Percentiles rank a stretch among this genome's conserved stretches.
Conservation (phyloP, 192 early-diverging fungal genomes). For the Helicostylum pulchrum region DNA sequence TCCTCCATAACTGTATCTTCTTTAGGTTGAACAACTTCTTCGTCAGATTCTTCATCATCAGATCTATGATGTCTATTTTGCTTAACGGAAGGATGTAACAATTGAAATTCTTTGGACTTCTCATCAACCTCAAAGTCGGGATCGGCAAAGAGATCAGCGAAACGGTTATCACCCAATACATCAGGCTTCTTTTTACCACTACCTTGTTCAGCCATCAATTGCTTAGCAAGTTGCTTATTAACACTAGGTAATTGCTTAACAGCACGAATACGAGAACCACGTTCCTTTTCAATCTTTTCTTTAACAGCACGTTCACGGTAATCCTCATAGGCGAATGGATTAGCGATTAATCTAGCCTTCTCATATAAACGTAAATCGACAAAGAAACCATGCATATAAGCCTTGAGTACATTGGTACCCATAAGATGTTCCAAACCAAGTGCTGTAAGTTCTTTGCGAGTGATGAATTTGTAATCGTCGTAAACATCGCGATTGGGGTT, state of each 20-base stretch:
- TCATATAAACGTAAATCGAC: constrained; percentile 94
- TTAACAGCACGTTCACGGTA: constrained; percentile 76
- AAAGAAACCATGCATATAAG: constrained; percentile 99
- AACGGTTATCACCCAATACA: constrained; percentile 82
- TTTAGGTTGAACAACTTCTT: constrained; percentile 15
- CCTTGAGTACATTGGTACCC: constrained; percentile 88
- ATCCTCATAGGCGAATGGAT: constrained; percentile 95
- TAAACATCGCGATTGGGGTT: constrained; percentile 82
- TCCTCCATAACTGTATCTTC: constrained; percentile 29
- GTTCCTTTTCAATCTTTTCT: constrained; percentile 81
- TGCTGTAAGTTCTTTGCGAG: constrained; percentile 78
- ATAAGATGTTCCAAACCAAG: constrained; percentile 90
- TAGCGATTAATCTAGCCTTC: constrained; percentile 91
- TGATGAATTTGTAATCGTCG: constrained; percentile 98
- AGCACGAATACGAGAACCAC: constrained; percentile 84
- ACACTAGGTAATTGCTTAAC: constrained; percentile 88
- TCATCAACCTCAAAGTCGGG: constrained; percentile 91
- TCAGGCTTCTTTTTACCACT: constrained; percentile 38
- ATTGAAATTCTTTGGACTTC: constrained; percentile 73
- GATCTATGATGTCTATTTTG: constrained; percentile 10
- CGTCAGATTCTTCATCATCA: constrained; percentile 27
- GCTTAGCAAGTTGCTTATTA: constrained; percentile 82
- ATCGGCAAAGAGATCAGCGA: constrained; percentile 84
- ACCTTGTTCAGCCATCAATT: constrained; percentile 53
- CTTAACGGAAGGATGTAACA: constrained; percentile 52